Percentiles rank a stretch among this genome's conserved stretches.
These are phyloP conservation scores for Globisporangium irregulare DNA, from an alignment of 352 stramenopile species.

Conservation along the genomic window DNA sequence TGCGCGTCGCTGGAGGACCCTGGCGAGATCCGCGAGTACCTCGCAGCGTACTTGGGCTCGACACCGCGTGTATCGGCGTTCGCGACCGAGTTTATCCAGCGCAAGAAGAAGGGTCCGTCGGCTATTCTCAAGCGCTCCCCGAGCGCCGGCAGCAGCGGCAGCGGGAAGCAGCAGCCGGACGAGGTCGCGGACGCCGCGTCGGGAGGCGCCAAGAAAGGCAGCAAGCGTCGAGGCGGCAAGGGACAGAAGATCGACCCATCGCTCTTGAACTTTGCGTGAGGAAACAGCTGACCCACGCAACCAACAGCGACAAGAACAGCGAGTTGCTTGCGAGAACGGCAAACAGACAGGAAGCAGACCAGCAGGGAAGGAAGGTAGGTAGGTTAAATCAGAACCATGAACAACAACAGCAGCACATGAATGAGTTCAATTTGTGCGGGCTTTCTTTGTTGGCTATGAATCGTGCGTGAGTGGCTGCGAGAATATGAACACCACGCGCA, in stretches of 20 bases:
- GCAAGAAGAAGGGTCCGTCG: slow-evolving; percentile 71
- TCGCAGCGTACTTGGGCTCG: slow-evolving; percentile 95
- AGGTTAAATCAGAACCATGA: slow-evolving; percentile 2
- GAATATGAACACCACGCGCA: neutral
- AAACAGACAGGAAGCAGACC: neutral
- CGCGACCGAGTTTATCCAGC: slow-evolving; percentile 96
- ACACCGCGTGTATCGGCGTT: slow-evolving; percentile 96
- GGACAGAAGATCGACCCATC: slow-evolving; percentile 71
- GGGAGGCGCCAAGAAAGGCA: slow-evolving; percentile 35
- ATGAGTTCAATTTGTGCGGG: neutral
- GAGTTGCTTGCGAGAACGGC: neutral
- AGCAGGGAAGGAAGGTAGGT: neutral
- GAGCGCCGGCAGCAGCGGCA: slow-evolving; percentile 7
- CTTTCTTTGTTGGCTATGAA: neutral
- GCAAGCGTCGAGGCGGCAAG: slow-evolving; percentile 54
- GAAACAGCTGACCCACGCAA: neutral
- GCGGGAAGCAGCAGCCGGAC: slow-evolving; percentile 21
- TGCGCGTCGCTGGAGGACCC: slow-evolving; percentile 94
- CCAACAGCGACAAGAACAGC: neutral
- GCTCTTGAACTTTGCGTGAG: slow-evolving; percentile 51
- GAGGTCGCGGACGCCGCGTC: slow-evolving; percentile 22
- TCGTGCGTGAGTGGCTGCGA: too few relatives aligned
- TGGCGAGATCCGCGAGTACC: slow-evolving; percentile 94
- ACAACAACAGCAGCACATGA: neutral
- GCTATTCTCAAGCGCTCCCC: slow-evolving; percentile 41